phyloP scores from a whole-genome alignment of 1,284 basidiomycete species.

The Cryptococcus deneoformans region DNA sequence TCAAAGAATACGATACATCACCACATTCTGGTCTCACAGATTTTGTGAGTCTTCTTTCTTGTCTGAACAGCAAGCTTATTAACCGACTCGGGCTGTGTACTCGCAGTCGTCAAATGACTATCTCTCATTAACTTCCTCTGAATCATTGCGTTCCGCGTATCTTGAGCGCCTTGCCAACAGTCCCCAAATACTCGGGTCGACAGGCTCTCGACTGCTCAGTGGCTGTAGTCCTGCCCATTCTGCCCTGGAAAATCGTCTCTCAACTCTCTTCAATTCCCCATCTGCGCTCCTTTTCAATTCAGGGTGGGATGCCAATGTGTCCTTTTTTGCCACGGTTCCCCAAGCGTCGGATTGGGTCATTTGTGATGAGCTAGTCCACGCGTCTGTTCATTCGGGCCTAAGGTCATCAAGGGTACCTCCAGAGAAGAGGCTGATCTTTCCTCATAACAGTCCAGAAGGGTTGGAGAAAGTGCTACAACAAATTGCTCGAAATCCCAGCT shows the following conservation, averaged over 20 bases:
- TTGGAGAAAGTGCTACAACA: slow-evolving; percentile 16
- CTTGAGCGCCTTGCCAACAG: slow-evolving; percentile 59
- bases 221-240: slow-evolving; percentile 67
- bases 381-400: slow-evolving; percentile 87
- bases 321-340: slow-evolving; percentile 79
- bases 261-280: slow-evolving; percentile 62
- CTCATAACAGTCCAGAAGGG: slow-evolving; percentile 65
- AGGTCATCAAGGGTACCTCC: slow-evolving; percentile 60
- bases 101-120: slow-evolving; percentile 70
- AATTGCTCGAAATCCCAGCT: background rate
- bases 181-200: slow-evolving; percentile 72
- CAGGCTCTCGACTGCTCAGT: slow-evolving; percentile 86
- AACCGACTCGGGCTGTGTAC: background rate
- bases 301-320: slow-evolving; percentile 92
- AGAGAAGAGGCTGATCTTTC: slow-evolving; percentile 56
- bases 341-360: slow-evolving; percentile 75
- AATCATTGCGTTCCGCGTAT: slow-evolving; percentile 59
- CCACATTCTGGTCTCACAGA: slow-evolving; percentile 24
- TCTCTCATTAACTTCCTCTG: slow-evolving; percentile 72
- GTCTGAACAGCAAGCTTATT: background rate
- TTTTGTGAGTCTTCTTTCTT: slow-evolving; percentile 34
- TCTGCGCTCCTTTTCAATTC: slow-evolving; percentile 87
- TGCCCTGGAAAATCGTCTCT: slow-evolving; percentile 65
- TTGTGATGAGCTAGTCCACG: slow-evolving; percentile 88
- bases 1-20: slow-evolving; percentile 37